phyloP scores from a whole-genome alignment of 2,329 filamentous ascomycete species.

The Sclerotinia minor region DNA sequence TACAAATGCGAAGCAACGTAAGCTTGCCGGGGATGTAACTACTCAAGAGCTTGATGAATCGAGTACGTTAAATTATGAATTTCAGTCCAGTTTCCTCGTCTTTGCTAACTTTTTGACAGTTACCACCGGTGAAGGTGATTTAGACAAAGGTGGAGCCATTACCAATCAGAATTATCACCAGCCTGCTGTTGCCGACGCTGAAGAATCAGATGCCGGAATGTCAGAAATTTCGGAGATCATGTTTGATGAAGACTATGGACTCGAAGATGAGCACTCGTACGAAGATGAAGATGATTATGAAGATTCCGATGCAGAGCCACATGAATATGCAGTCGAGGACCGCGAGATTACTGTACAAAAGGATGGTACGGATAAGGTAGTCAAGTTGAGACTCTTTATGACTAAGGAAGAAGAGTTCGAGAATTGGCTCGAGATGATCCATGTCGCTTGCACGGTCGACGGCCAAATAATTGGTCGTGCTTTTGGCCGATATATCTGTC shows the following conservation, averaged over 20 bases:
- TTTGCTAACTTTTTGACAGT: neutral
- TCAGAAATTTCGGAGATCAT: neutral
- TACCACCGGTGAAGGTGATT: neutral
- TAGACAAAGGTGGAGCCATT: neutral
- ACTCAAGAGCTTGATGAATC: neutral
- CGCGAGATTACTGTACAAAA: neutral
- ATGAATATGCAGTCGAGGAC: slow-evolving; percentile 2
- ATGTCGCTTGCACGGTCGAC: slow-evolving; percentile 24
- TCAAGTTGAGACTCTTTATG: slow-evolving; percentile 7
- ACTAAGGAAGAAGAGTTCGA: slow-evolving; percentile 16
- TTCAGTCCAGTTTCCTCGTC: neutral
- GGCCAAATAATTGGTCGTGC: slow-evolving; percentile 32
- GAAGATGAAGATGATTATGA: neutral
- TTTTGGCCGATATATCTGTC: slow-evolving; percentile 36
- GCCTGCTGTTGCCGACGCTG: neutral
- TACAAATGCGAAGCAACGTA: neutral
- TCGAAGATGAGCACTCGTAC: neutral
- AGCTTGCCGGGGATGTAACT: neutral
- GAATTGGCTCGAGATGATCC: slow-evolving; percentile 30
- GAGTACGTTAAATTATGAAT: neutral
- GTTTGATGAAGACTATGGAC: neutral
- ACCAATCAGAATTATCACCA: neutral
- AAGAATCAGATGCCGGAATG: neutral
- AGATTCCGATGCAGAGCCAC: neutral
- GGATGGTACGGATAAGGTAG: neutral